Percentiles rank a stretch among this genome's conserved stretches.
Conservation (phyloP, 768 basidiomycete species). For the Lentinula boryana region DNA sequence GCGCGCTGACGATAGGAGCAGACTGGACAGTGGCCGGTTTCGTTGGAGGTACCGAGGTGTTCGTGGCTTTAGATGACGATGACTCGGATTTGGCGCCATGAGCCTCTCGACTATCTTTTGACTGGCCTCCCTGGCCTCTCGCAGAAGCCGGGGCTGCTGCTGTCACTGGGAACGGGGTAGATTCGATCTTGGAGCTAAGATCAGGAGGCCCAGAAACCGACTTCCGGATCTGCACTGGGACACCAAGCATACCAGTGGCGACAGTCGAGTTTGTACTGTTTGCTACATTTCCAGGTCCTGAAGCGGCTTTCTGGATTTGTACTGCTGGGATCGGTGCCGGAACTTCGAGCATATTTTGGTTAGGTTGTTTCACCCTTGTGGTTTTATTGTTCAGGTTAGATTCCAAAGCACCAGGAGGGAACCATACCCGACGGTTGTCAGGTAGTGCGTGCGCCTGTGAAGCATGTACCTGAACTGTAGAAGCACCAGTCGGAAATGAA, state of each 20-base stretch:
- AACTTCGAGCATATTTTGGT: neutral
- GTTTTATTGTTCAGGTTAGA: neutral
- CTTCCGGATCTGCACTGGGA: neutral
- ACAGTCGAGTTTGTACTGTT: neutral
- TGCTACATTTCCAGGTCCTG: neutral
- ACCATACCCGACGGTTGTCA: conserved; percentile 5
- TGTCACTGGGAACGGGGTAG: neutral
- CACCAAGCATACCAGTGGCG: neutral
- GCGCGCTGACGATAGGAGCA: neutral
- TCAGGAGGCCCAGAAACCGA: neutral
- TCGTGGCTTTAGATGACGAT: neutral
- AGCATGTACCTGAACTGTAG: neutral
- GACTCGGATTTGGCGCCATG: neutral
- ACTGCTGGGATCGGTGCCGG: neutral
- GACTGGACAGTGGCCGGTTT: neutral
- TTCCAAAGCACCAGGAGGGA: neutral
- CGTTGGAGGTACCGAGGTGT: neutral
- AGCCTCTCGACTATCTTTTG: neutral
- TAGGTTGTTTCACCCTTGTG: neutral
- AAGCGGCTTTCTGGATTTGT: neutral
- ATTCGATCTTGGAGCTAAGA: neutral
- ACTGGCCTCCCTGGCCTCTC: neutral
- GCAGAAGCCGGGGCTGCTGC: neutral
- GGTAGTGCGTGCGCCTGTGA: neutral
- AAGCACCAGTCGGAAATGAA: neutral